Conservation (phyloP, 805 yeast species). For the Candida khao-thaluensis region DNA sequence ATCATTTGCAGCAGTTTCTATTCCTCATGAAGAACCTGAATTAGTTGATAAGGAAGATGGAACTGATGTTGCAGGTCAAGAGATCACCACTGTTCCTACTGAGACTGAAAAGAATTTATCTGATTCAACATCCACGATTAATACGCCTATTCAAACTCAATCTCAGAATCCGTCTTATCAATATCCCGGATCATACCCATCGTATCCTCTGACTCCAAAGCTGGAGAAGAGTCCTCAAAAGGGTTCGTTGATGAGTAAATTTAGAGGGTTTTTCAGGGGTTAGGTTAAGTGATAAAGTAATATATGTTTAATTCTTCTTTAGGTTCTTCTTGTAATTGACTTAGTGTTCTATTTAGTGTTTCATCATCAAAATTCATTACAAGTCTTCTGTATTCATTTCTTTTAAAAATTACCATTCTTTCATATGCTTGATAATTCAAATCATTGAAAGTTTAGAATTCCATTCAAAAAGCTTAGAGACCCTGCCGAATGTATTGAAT, state of each 20-base stretch:
- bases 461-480: no score
- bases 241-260: constrained; percentile 21
- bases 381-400: no score
- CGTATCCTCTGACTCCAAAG: constrained; percentile 9
- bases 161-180: constrained; percentile 19
- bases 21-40: constrained; percentile 12
- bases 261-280: constrained; percentile 33
- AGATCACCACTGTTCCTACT: background rate
- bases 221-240: constrained; percentile 7
- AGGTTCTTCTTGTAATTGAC: no score
- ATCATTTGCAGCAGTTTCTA: constrained; percentile 39
- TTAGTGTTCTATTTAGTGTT: no score
- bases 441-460: no score
- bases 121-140: constrained; percentile 17
- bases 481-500: no score
- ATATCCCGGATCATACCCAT: constrained; percentile 11
- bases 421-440: no score
- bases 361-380: no score
- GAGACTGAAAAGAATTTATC: constrained; percentile 9
- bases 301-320: constrained; percentile 7
- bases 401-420: no score
- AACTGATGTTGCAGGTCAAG: background rate
- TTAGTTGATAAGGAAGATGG: constrained; percentile 5
- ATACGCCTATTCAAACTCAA: constrained; percentile 13
- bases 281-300: constrained; percentile 11